Conservation (phyloP, 2,329 filamentous ascomycete genomes). For the Aspergillus oerlinghausenensis region DNA sequence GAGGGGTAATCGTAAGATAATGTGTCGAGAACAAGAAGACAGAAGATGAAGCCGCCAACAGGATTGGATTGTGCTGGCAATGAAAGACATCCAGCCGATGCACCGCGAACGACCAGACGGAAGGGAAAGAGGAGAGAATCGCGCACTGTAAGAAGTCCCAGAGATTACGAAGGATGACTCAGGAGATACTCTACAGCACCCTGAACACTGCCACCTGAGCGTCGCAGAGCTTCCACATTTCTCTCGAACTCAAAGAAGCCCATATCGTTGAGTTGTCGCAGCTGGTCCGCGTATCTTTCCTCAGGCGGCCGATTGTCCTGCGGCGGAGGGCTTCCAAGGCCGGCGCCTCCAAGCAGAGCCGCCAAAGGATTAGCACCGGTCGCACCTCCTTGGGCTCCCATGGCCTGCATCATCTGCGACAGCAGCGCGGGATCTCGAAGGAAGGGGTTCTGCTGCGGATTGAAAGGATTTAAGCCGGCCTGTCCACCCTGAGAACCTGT, state of each 20-base stretch:
- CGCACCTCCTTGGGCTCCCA: conserved; percentile 38
- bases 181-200: conserved; percentile 55
- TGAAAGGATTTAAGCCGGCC: conserved; percentile 44
- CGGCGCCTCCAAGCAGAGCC: conserved; percentile 51
- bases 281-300: conserved; percentile 84
- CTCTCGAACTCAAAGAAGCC: conserved; percentile 95
- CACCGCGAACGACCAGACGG: background rate
- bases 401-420: conserved; percentile 51
- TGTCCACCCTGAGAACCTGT: conserved; percentile 30
- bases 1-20: conserved; percentile 4
- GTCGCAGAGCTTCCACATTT: conserved; percentile 81
- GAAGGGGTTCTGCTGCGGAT: conserved; percentile 48
- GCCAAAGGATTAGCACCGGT: conserved; percentile 41
- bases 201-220: conserved; percentile 89
- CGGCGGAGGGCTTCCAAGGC: conserved; percentile 49
- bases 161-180: conserved; percentile 26
- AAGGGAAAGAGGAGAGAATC: background rate
- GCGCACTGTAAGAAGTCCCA: background rate
- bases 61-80: background rate
- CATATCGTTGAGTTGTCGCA: conserved; percentile 96
- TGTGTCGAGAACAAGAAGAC: background rate
- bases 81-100: background rate
- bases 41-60: background rate
- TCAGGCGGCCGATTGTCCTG: conserved; percentile 84
- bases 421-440: conserved; percentile 58